Evolutionary conservation across 129 eudicot species (phyloP), one percentile per base, ranked within the genome.

Genomic region (Smallanthus sonchifolius): DNA sequence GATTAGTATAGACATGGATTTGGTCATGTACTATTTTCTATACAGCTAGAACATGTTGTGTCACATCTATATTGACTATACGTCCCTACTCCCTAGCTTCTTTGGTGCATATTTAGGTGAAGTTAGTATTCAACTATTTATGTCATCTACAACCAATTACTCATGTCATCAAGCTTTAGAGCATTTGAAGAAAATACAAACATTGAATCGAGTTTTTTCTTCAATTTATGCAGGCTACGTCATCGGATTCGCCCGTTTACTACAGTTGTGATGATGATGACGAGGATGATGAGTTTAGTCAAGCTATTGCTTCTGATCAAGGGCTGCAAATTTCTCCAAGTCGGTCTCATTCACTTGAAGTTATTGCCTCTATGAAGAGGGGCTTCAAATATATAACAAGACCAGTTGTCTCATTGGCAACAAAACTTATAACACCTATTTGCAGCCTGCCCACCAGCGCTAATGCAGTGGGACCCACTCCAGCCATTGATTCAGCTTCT

Each of bases 181-280:
- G 20, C 19, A 30, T 44, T 5, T 14, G 38, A 44, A 45, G 57
- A 67, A 15, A 67, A 44, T 8, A 4, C 54, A 44, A 67, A 45
- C 57, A 28, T 2, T 44, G 59, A 24, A 67, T 67, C n/a, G 0
- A 44, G 39, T 67, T 44, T 67, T 20, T 45, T 15, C 35, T 28
- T 45, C 8, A 13, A 36, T 10, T 60, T 54, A 40, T 84, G 83
- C 97, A 91, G 91, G 88, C 73, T 40, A 72, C 42, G 72, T 68
- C 76, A 70, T 78, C 92, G 39, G 91, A 84, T 84, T 78, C 89
- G 4, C 68, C 86, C 17, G 49, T 80, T 52, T 88, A 77, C 84
- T 88, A 82, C 75, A 88, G 86, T 68, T 91, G 95, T 55, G 75
- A 86, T 70, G 97, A 91, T 72, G 81, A 85, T 48, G 95, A 87